Evolutionary conservation across 805 yeast species (phyloP), one percentile per base, ranked within the genome.

Genomic region (Lachancea lanzarotensis): DNA sequence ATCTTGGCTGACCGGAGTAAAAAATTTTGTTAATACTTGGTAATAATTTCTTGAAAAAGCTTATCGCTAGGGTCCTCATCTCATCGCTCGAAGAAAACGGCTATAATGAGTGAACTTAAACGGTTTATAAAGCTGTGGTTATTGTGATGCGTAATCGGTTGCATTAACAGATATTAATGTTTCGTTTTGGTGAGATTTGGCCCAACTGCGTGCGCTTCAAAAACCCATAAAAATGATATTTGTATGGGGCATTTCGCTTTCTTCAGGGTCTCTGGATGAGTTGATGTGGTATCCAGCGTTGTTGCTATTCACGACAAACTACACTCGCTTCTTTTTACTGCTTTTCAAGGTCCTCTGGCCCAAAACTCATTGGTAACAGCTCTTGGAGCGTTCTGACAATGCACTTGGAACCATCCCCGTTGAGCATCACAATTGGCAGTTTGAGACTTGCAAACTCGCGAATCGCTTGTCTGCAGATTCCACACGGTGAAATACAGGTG

Each of bases 381-480:
- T 87, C 84, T 10, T 68, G 71, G 40, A 87, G 61, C 3, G 78
- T 69, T 62, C 70, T 71, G 52, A 70, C 64, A 33, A 71, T 63
- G 52, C 62, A 69, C 49, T 61, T 55, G 5, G 69, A 57, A 0
- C 84, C 87, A 44, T 74, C 74, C 1, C 59, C 61, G 38, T 78
- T 74, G 58, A 80, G 83, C 93, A 91, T 82, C 59, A 74, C 78
- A 2, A 91, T 65, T 0, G 85, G 84, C 22, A 78, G 57, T 7
- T 73, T 69, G 7, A 62, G 57, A 8, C 30, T 16, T 0, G 81
- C 76, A 62, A 90, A 91, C 62, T 91, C 98, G 32, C 96, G 71
- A 27, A 91, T 78, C 45, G 84, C 77, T 64, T 91, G 98, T 43
- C 98, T 72, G 58, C 98, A 91, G 31, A 93, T 82, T 3, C 98